Conservation (phyloP, 208 protist genomes). For the Giardia muris region DNA sequence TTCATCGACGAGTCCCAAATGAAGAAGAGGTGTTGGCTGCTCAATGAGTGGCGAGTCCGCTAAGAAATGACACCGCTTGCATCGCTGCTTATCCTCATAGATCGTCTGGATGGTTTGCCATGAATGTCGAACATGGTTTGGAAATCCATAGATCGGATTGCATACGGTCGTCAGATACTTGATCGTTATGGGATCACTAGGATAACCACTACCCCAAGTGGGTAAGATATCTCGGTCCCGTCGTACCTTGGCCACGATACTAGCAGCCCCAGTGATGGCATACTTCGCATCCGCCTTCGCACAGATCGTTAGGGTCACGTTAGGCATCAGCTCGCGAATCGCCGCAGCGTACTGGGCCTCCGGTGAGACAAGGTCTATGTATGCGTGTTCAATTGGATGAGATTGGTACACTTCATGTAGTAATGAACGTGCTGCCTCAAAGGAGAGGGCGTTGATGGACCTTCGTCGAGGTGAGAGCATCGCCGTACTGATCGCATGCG, state of each 20-base stretch:
- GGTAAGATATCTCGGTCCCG: neutral
- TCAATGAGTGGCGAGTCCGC: neutral
- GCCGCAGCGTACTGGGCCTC: conserved; percentile 57
- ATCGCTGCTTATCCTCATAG: conserved; percentile 18
- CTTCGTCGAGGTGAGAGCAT: conserved; percentile 44
- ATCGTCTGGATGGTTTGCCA: conserved; percentile 44
- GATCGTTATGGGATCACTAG: conserved; percentile 32
- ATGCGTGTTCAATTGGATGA: conserved; percentile 51
- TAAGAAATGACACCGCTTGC: neutral
- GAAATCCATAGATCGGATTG: conserved; percentile 44
- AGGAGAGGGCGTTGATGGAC: conserved; percentile 37
- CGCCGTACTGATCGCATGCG: conserved; percentile 47
- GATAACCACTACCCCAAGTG: conserved; percentile 33
- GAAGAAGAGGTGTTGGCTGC: too few relatives aligned
- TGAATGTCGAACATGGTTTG: conserved; percentile 40
- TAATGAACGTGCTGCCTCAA: neutral
- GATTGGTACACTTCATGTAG: conserved; percentile 42
- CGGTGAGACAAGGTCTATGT: conserved; percentile 70
- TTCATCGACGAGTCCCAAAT: too few relatives aligned
- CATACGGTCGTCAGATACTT: conserved; percentile 21
- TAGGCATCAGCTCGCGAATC: conserved; percentile 58
- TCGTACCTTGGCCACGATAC: conserved; percentile 65
- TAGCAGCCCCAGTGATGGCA: conserved; percentile 67
- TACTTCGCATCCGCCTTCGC: conserved; percentile 67
- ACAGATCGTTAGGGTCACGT: conserved; percentile 58